Evolutionary conservation across 1,139 yeast species (phyloP), one percentile per base, ranked within the genome.

Genomic region (Debaryomyces nepalensis): DNA sequence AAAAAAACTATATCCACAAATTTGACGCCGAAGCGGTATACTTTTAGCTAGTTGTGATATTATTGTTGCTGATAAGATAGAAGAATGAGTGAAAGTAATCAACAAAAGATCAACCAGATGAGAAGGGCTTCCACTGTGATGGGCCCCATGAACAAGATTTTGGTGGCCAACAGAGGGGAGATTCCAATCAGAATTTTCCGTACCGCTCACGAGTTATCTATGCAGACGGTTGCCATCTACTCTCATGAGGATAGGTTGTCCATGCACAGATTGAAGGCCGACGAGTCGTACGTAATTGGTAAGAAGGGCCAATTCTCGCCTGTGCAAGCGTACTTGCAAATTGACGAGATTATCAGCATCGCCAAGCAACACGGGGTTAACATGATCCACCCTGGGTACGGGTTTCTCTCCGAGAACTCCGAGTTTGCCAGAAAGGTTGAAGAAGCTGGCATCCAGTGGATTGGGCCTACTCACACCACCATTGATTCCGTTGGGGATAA

Each of bases 321-420:
- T 0, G 99, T 93, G 36, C 96, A 89, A 61, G 98, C 99, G 7
- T 93, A 93, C 63, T 75, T 93, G 58, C 97, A 91, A 63, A 89
- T 90, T 57, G 99, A 93, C 66, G 98, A 93, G 70, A 93, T 93
- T 55, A 86, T 93, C 68, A 76, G 76, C 52, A 93, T 93, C 58
- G 99, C 99, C 44, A 83, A 84, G 65, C 78, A 80, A 50, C 97
- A 91, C 66, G 74, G 78, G 26, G 99, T 91, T 43, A 85, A 89
- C 67, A 91, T 93, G 95, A 91, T 93, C 65, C 99, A 93, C 64
- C 99, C 99, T 7, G 99, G 99, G 55, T 93, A 93, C 64, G 99
- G 99, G 8, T 93, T 93, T 70, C 74, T 93, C 44, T 85, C 96
- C 12, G 99, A 93, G 70, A 93, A 93, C 73, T 80, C 97, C 12